Evolutionary conservation across 2,329 filamentous ascomycete species (phyloP), one percentile per base, ranked within the genome.

Genomic region (Phyllosticta paracitricarpa): DNA sequence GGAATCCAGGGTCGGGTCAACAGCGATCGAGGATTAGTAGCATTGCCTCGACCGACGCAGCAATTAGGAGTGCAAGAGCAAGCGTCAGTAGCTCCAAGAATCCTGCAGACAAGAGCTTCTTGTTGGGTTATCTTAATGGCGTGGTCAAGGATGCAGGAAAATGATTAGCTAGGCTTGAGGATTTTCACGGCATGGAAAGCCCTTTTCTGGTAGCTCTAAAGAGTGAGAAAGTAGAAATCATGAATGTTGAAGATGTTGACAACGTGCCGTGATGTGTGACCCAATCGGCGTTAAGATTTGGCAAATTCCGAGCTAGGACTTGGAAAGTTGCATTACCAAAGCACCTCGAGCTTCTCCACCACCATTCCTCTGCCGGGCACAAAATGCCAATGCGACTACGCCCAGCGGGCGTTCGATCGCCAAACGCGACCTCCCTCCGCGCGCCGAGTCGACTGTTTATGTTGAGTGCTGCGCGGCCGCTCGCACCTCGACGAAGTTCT

Each of bases 51-150:
- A 17, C 35, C 48, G 10, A 56, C 54, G n/a, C 63, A 58, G n/a
- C 19, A 12, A 25, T 51, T 17, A 57, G 57, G 28, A 57, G 52
- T 9, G 24, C 51, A 2, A 55, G 59, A 10, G 53, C 30, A 10
- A 57, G 56, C 53, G n/a, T 54, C 35, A 62, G 57, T 30, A 56
- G 54, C 22, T 68, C 66, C 10, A 73, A 69, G 61, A 73, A 68
- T 56, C 83, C 88, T 0, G 87, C 84, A 0, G 86, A 94, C 66
- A 87, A 89, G 69, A 86, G 81, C 17, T 94, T 94, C 68, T 75
- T 95, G 69, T 78, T 94, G 58, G 87, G 83, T 9, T 94, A 91
- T 70, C 75, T 95, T 67, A 84, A 89, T 65, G 78, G 78, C 61
- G 78, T 82, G 62, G 77, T 75, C 2, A 78, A 79, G 64, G 75